Base-by-base conservation (phyloP, 306 rosid genomes). In the Prinsepia uniflora region DNA sequence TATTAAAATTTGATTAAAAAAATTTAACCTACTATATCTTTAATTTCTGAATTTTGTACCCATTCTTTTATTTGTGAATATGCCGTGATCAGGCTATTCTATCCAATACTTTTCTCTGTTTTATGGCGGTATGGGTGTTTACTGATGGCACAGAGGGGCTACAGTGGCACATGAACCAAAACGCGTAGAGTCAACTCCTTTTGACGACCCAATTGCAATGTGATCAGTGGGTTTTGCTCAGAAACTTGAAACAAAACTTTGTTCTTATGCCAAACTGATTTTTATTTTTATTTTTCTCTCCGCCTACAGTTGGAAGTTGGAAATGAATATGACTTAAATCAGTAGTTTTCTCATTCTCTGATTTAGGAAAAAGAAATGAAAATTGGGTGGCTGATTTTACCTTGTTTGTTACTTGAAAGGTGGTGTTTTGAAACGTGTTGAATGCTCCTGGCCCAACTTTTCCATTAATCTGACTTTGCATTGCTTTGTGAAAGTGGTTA, bases 401-500 rank as follows among this genome's bases (percentile, higher is more conserved):
- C 75, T 75, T 71, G 80, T 67, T 75, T 75, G 70, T 72, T 48
- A 71, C 80, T 56, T 56, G 65, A 75, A 54, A 41, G 67, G 61
- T 19, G 34, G 48, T 17, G 66, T 72, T 52, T 63, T 58, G 12
- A 71, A 78, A 78, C 81, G 79, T 68, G 78, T 75, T 71, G 59
- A 82, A 75, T 17, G 58, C 53, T 42, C 78, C 65, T 30, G 34
- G 7, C 41, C 66, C 69, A 43, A n/a, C 63, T 67, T 50, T 39
- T 42, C 14, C 7, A 62, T 62, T 43, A 67, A 42, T 74, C 80
- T 65, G 83, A 66, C 83, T 55, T 78, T 62, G 71, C 83, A 78
- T 78, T 72, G 68, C 50, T 42, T 61, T 12, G 73, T 42, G 59
- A 41, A 74, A 75, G 78, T 66, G 44, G 49, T 13, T 45, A 50